phyloP scores from a whole-genome alignment of 139 green algal species.

The Limnomonas spitsbergensis region DNA sequence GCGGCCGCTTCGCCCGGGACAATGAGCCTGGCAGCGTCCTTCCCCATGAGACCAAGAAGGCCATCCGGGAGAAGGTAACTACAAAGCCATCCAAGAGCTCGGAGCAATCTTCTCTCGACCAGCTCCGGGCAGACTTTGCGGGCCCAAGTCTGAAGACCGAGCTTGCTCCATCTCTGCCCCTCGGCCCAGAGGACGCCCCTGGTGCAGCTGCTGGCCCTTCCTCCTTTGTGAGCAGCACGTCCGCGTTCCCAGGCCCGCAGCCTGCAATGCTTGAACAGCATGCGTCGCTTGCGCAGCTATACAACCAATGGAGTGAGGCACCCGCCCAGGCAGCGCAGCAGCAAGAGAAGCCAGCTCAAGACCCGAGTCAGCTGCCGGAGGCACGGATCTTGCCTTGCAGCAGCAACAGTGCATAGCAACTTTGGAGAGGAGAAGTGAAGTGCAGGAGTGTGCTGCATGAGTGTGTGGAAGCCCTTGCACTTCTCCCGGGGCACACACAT shows the following conservation, averaged over 20 bases:
- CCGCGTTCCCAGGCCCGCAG: neutral
- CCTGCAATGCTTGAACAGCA: neutral
- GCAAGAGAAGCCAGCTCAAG: neutral
- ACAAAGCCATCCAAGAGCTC: neutral
- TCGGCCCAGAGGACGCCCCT: neutral
- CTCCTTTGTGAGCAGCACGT: too few relatives aligned
- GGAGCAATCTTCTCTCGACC: neutral
- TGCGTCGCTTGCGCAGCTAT: neutral
- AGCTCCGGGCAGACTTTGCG: neutral
- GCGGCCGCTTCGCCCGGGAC: slow-evolving; percentile 70
- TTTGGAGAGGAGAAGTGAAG: too few relatives aligned
- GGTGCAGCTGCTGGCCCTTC: neutral
- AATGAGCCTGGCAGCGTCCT: slow-evolving; percentile 40
- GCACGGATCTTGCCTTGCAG: too few relatives aligned
- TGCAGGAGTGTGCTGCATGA: too few relatives aligned
- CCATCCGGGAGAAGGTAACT: neutral
- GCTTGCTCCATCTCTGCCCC: neutral
- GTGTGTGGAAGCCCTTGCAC: too few relatives aligned
- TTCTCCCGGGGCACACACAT: too few relatives aligned
- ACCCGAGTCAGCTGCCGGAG: too few relatives aligned
- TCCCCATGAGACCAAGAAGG: slow-evolving; percentile 23
- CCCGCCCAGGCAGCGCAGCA: neutral
- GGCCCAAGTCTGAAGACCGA: neutral
- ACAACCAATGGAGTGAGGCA: neutral
- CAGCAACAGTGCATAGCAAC: neutral